Evolutionary conservation across 495 filamentous ascomycete species (phyloP).

Genomic region (Staphylotrichum longicolle): DNA sequence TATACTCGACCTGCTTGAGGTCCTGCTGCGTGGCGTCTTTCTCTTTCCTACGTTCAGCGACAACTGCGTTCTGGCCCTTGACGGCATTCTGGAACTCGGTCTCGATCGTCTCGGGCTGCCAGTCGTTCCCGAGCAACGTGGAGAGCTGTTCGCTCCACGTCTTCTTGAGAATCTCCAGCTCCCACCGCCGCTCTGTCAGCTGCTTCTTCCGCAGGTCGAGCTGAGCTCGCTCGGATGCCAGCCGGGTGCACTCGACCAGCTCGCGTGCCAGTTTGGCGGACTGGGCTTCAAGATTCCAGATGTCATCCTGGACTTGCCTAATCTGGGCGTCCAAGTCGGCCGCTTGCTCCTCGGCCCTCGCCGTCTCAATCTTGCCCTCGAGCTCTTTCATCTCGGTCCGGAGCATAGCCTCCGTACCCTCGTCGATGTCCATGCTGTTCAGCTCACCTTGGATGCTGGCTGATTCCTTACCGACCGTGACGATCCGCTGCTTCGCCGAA

Average conservation of each 20-base stretch:
- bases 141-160: constrained; percentile 70
- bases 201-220: constrained; percentile 77
- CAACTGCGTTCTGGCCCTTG: constrained; percentile 50
- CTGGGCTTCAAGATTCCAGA: constrained; percentile 66
- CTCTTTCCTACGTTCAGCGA: constrained; percentile 59
- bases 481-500: constrained; percentile 64
- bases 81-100: constrained; percentile 65
- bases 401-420: constrained; percentile 72
- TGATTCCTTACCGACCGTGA: constrained; percentile 65
- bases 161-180: constrained; percentile 70
- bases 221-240: constrained; percentile 73
- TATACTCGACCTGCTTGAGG: constrained; percentile 73
- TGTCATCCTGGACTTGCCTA: constrained; percentile 56
- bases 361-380: constrained; percentile 57
- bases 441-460: constrained; percentile 61
- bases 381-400: constrained; percentile 70
- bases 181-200: constrained; percentile 63
- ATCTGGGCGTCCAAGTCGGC: constrained; percentile 69
- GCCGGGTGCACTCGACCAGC: constrained; percentile 72
- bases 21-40: constrained; percentile 70
- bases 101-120: constrained; percentile 70
- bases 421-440: constrained; percentile 71
- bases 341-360: constrained; percentile 57
- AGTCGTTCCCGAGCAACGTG: constrained; percentile 57
- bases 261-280: constrained; percentile 67